phyloP scores from a whole-genome alignment of 768 basidiomycete genomes.

The Suillus clintonianus region DNA sequence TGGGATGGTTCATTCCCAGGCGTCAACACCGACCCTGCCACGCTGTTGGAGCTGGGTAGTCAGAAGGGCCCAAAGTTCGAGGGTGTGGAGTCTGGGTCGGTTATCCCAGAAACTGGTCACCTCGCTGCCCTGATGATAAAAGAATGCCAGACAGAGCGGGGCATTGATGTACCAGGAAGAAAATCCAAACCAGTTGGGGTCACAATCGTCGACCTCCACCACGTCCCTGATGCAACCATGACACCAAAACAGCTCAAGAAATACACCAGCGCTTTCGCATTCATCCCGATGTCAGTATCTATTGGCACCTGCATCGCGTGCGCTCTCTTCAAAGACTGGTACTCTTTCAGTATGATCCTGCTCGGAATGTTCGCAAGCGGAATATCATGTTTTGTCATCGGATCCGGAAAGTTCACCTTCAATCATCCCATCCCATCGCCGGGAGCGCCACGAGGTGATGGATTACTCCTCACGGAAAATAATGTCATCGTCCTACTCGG shows the following conservation, averaged over 20 bases:
- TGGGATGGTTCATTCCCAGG: constrained; percentile 38
- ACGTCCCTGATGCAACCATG: constrained; percentile 20
- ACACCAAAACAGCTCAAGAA: constrained; percentile 19
- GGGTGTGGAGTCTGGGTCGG: constrained; percentile 33
- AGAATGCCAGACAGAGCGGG: constrained; percentile 16
- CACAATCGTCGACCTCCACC: constrained; percentile 27
- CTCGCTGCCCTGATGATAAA: constrained; percentile 30
- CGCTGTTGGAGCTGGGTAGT: constrained; percentile 33
- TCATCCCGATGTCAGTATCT: constrained; percentile 32
- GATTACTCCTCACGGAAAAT: constrained; percentile 21
- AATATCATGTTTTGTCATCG: constrained; percentile 33
- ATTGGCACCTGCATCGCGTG: constrained; percentile 28
- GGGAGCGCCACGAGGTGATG: constrained; percentile 31
- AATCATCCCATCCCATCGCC: constrained; percentile 25
- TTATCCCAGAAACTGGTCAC: constrained; percentile 33
- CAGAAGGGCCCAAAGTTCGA: constrained; percentile 33
- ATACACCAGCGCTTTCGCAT: constrained; percentile 26
- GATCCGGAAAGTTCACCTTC: constrained; percentile 31
- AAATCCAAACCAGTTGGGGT: constrained; percentile 24
- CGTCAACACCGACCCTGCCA: constrained; percentile 31
- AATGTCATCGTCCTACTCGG: constrained; percentile 33
- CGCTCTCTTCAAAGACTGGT: constrained; percentile 35
- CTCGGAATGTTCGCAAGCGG: constrained; percentile 34
- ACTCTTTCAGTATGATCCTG: constrained; percentile 34
- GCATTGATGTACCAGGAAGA: constrained; percentile 22